phyloP scores from a whole-genome alignment of 2,329 filamentous ascomycete genomes.

The Bretziella fagacearum region DNA sequence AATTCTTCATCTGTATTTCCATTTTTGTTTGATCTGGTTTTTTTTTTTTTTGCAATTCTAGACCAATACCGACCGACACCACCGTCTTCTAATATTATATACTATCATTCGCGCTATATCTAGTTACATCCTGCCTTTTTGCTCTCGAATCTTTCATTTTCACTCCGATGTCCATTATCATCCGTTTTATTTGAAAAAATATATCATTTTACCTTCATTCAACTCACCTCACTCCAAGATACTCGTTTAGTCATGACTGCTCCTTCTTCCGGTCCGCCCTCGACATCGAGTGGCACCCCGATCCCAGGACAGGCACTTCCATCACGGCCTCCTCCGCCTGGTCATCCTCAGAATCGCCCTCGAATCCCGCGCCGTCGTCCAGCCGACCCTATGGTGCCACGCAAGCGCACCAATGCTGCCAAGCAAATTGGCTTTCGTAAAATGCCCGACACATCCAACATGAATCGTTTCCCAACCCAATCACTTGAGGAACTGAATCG shows the following conservation, averaged over 20 bases:
- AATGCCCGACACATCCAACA: constrained; percentile 7
- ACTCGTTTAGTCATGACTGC: constrained; percentile 30
- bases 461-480: constrained; percentile 6
- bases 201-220: too few species aligned
- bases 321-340: constrained; percentile 8
- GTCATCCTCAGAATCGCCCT: constrained; percentile 6
- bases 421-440: constrained; percentile 14
- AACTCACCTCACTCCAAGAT: neutral
- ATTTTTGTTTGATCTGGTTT: too few species aligned
- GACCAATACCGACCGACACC: too few species aligned
- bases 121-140: too few species aligned
- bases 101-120: too few species aligned
- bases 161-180: too few species aligned
- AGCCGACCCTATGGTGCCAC: constrained; percentile 13
- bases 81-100: too few species aligned
- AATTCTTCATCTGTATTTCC: too few species aligned
- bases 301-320: constrained; percentile 8
- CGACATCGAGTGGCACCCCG: constrained; percentile 21
- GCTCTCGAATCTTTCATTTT: too few species aligned
- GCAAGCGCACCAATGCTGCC: constrained; percentile 7
- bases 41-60: too few species aligned
- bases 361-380: constrained; percentile 12
- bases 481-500: constrained; percentile 22
- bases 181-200: too few species aligned
- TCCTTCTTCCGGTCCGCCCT: constrained; percentile 20